Conservation (phyloP, 2,329 filamentous ascomycete genomes). For the Blumeriella jaapii region DNA sequence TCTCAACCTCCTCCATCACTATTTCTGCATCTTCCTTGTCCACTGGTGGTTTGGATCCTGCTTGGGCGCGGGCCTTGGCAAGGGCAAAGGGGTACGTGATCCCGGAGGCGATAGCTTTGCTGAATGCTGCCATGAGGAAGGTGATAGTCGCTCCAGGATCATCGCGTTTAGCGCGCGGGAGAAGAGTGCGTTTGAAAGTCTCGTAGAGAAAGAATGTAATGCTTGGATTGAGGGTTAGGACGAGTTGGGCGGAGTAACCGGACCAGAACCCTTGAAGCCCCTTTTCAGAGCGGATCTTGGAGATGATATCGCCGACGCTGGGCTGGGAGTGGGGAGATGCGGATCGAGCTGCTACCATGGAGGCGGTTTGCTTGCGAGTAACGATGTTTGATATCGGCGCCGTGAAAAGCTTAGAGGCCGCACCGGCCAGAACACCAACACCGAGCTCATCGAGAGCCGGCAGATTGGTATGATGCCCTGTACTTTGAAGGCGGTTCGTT, state of each 20-base stretch:
- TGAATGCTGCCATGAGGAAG: conserved; percentile 60
- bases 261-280: conserved; percentile 74
- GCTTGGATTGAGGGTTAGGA: conserved; percentile 75
- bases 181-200: conserved; percentile 48
- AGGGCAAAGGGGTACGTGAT: conserved; percentile 79
- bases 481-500: conserved; percentile 29
- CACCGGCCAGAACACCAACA: conserved; percentile 63
- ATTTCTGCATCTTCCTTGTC: conserved; percentile 23
- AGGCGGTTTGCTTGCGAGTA: conserved; percentile 65
- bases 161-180: conserved; percentile 40
- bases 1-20: conserved; percentile 21
- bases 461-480: conserved; percentile 33
- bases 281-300: conserved; percentile 54
- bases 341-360: conserved; percentile 34
- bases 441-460: conserved; percentile 60
- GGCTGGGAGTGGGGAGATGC: conserved; percentile 15
- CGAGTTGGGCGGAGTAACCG: conserved; percentile 69
- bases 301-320: conserved; percentile 44
- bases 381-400: conserved; percentile 76
- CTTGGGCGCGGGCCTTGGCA: conserved; percentile 70
- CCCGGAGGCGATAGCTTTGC: conserved; percentile 65
- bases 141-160: conserved; percentile 42
- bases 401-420: conserved; percentile 62
- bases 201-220: conserved; percentile 80
- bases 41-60: conserved; percentile 33